Evolutionary conservation across 2,329 filamentous ascomycete genomes (phyloP).

Genomic region (Aureobasidium sp.): DNA sequence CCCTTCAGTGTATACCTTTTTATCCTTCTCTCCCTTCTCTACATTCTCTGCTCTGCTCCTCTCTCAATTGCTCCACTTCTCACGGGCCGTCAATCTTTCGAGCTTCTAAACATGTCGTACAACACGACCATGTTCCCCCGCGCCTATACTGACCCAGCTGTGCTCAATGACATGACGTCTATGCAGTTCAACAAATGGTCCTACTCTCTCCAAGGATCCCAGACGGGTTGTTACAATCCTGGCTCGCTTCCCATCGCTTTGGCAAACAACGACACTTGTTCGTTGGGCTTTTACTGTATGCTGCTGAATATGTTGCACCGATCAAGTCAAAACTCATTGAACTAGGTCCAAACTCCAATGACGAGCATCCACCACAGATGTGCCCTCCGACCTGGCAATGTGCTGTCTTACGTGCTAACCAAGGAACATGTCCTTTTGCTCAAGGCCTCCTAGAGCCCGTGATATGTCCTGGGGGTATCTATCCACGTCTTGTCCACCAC

Average conservation of each 20-base stretch:
- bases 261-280: slow-evolving; percentile 26
- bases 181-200: slow-evolving; percentile 21
- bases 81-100: neutral
- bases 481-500: neutral
- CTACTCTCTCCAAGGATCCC: slow-evolving; percentile 20
- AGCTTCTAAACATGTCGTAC: neutral
- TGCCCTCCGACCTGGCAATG: slow-evolving; percentile 26
- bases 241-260: slow-evolving; percentile 26
- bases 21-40: neutral
- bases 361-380: slow-evolving; percentile 26
- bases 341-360: neutral
- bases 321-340: neutral
- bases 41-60: neutral
- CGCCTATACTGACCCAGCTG: neutral
- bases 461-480: slow-evolving; percentile 35
- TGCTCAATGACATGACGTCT: slow-evolving; percentile 21
- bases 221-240: slow-evolving; percentile 22
- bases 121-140: neutral
- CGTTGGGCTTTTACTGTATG: slow-evolving; percentile 25
- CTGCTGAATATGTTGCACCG: neutral
- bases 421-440: slow-evolving; percentile 25
- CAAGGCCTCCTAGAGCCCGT: slow-evolving; percentile 43
- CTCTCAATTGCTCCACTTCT: neutral
- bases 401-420: slow-evolving; percentile 20
- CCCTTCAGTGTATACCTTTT: neutral